Evolutionary conservation across 306 rosid species (phyloP).

Genomic region (Fragaria ananassa): DNA sequence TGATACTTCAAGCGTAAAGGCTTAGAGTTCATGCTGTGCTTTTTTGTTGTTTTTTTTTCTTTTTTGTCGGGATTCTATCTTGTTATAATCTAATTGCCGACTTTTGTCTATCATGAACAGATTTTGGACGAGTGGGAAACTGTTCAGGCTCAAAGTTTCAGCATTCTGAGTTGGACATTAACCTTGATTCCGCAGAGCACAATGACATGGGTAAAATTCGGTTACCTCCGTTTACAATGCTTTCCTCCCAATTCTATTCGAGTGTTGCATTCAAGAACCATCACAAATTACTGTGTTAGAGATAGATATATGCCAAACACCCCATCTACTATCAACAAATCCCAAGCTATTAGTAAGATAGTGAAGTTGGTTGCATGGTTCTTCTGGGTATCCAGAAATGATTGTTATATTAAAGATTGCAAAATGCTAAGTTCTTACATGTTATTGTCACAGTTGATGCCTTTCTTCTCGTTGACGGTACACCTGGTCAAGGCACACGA

Average conservation of each 20-base stretch:
- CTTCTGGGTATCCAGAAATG: neutral
- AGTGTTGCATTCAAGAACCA: neutral
- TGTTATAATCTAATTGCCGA: neutral
- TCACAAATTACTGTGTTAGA: neutral
- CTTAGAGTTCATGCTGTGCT: neutral
- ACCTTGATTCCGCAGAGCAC: constrained; percentile 11
- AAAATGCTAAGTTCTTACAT: neutral
- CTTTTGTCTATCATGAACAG: neutral
- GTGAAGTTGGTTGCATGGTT: neutral
- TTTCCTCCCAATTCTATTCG: neutral
- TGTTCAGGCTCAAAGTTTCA: constrained; percentile 9
- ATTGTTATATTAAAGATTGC: neutral
- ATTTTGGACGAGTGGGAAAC: constrained; percentile 12
- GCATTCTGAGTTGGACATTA: neutral
- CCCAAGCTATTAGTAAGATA: neutral
- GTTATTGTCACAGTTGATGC: constrained; percentile 11
- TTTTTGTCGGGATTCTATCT: too few relatives aligned
- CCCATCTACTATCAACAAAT: neutral
- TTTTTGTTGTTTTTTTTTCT: neutral
- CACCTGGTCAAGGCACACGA: constrained; percentile 7
- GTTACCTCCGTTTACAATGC: neutral
- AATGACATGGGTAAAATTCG: constrained; percentile 15
- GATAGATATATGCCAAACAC: neutral
- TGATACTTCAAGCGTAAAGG: neutral
- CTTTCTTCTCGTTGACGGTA: neutral